A percentile compares a stretch with the other conserved stretches of the same genome.
Evolutionary conservation across 208 protist species (phyloP).

Genomic region (Trypanosomatidae sp.): DNA sequence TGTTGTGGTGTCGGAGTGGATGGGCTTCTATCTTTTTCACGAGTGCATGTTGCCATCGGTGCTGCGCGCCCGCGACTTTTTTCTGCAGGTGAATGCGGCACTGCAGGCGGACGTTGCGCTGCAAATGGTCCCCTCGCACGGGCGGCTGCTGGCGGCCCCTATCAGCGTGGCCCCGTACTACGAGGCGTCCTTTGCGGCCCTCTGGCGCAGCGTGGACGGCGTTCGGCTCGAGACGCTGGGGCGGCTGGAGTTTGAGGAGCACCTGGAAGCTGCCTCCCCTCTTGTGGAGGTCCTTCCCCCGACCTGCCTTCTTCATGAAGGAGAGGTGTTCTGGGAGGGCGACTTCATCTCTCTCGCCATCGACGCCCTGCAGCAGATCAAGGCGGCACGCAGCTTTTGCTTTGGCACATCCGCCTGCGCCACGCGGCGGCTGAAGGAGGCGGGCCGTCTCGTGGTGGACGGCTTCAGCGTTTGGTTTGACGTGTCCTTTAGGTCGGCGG

Average conservation of each 20-base stretch:
- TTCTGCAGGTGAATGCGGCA: slow-evolving; percentile 45
- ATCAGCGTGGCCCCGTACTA: slow-evolving; percentile 48
- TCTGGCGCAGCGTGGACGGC: slow-evolving; percentile 55
- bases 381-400: slow-evolving; percentile 32
- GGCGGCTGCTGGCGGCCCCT: slow-evolving; percentile 52
- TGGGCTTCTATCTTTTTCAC: slow-evolving; percentile 97
- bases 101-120: slow-evolving; percentile 21
- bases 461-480: slow-evolving; percentile 84
- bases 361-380: slow-evolving; percentile 24
- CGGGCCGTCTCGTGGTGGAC: slow-evolving; percentile 35
- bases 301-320: slow-evolving; percentile 48
- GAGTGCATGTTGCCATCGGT: slow-evolving; percentile 98
- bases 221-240: slow-evolving; percentile 48
- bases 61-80: slow-evolving; percentile 92
- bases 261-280: slow-evolving; percentile 40
- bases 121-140: slow-evolving; percentile 64
- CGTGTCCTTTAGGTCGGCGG: slow-evolving; percentile 32
- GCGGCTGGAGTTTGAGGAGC: slow-evolving; percentile 45
- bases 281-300: slow-evolving; percentile 59
- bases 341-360: slow-evolving; percentile 31
- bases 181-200: slow-evolving; percentile 27
- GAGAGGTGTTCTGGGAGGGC: slow-evolving; percentile 32
- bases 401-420: slow-evolving; percentile 26
- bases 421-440: slow-evolving; percentile 4
- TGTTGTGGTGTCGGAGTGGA: slow-evolving; percentile 97